Evolutionary conservation across 139 green algal genomes (phyloP).

Genomic region (Coelastrella sp.): DNA sequence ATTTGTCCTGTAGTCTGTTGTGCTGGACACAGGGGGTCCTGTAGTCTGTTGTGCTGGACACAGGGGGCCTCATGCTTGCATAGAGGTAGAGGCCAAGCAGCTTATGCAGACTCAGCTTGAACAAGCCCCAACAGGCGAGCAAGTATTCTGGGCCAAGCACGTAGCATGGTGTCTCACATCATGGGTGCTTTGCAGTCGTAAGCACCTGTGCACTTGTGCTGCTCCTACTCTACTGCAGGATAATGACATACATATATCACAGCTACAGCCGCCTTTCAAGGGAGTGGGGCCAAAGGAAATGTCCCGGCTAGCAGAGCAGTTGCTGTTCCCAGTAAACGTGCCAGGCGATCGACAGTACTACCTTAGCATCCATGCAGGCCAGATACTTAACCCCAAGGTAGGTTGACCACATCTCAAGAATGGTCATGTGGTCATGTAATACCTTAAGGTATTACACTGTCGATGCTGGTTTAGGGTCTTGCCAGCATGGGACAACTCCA

Average conservation of each 20-base stretch:
- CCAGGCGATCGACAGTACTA: constrained; percentile 78
- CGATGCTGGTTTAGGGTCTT: no score
- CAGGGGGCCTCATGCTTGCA: no score
- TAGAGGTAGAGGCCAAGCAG: no score
- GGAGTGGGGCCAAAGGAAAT: neutral
- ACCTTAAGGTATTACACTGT: no score
- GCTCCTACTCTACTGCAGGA: constrained; percentile 57
- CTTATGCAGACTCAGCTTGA: no score
- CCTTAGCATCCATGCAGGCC: constrained; percentile 52
- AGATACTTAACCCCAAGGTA: neutral
- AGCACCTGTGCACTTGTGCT: neutral
- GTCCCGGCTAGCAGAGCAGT: constrained; percentile 1
- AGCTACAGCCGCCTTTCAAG: constrained; percentile 65
- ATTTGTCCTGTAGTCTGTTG: neutral
- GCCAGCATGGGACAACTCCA: no score
- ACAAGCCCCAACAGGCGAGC: no score
- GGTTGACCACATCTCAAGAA: no score
- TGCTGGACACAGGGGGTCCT: neutral
- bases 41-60: no score
- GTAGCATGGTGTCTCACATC: neutral
- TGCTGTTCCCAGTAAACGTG: constrained; percentile 53
- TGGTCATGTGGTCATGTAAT: no score
- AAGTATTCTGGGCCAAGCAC: no score
- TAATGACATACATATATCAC: constrained; percentile 60
- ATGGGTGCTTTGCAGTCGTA: neutral